Base-by-base conservation (phyloP, 257 asterid species). In the Plantago major region DNA sequence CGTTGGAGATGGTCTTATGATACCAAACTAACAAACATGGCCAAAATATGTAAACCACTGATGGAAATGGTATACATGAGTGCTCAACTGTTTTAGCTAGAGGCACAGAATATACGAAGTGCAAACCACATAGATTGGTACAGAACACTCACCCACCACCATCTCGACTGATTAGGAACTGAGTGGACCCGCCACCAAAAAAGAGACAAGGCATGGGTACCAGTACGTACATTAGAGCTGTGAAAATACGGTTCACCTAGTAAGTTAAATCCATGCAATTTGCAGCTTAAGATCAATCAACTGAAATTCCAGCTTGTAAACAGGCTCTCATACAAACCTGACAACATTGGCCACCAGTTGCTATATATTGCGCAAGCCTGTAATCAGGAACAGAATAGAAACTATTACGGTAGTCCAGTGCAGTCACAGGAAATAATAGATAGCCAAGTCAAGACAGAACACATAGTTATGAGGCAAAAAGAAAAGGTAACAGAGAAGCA, bases 271-370 rank as follows among this genome's bases (percentile, higher is more conserved):
- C 46, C 46, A 45, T 12, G 53, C 37, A 53, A 59, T 5, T 28
- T 13, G 37, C 19, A 47, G 17, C 56, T 13, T 14, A 66, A 68
- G 52, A 66, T 38, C 28, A 14, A 49, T 40, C 42, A n/a, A 46
- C 40, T 13, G 44, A 55, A 68, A 57, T 55, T 7, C 11, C 46
- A 49, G 22, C n/a, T 44, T 45, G 44, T 64, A 56, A 40, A 38
- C 42, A 50, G 48, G 71, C 37, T 62, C 58, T 64, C 47, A 37
- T n/a, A 66, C 71, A 60, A 60, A 92, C 99, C 99, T 81, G 99
- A 89, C 73, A 93, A 66, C 92, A 93, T 74, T 8, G 99, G 99
- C 99, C 99, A 93, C 99, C 99, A 93, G 69, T 93, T 93, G 75
- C 48, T 81, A 78, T 93, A 93, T 74, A 93, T 68, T 38, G 82